A percentile compares a stretch with the other conserved stretches of the same genome.
These are phyloP conservation scores for Fraxinus quadrangulata DNA, from an alignment of 257 asterid genomes.

Conservation along the genomic window DNA sequence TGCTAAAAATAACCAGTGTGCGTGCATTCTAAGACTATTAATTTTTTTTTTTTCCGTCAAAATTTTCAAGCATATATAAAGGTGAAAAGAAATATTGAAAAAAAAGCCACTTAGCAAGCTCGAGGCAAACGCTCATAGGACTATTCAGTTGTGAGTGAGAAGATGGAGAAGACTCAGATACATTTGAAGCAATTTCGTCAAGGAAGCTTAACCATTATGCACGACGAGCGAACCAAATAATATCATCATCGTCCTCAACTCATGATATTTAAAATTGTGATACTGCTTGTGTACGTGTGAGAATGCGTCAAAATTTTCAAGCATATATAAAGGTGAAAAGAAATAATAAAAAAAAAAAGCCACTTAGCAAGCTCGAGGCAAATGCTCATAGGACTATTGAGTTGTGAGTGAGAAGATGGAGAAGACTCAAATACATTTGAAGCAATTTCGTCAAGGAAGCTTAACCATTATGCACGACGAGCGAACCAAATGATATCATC, in stretches of 20 bases:
- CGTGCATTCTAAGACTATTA: no score
- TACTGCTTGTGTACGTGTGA: no score
- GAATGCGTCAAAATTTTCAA: no score
- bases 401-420: background rate
- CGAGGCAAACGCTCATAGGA: background rate
- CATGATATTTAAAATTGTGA: no score
- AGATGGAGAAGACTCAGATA: slow-evolving; percentile 17
- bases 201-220: slow-evolving; percentile 26
- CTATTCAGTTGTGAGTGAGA: background rate
- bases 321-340: no score
- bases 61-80: no score
- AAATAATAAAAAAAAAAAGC: no score
- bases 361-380: background rate
- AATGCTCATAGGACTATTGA: background rate
- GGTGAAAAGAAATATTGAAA: no score
- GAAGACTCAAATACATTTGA: slow-evolving; percentile 22
- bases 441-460: slow-evolving; percentile 23
- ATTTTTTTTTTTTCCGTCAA: no score
- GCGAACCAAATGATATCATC: slow-evolving; percentile 32
- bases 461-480: slow-evolving; percentile 31
- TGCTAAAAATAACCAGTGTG: no score
- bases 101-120: background rate
- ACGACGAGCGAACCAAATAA: slow-evolving; percentile 33
- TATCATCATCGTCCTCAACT: slow-evolving; percentile 24
- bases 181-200: slow-evolving; percentile 17